A percentile compares a stretch with the other conserved stretches of the same genome.
Conservation (phyloP, 768 basidiomycete genomes). For the Mycena metata region DNA sequence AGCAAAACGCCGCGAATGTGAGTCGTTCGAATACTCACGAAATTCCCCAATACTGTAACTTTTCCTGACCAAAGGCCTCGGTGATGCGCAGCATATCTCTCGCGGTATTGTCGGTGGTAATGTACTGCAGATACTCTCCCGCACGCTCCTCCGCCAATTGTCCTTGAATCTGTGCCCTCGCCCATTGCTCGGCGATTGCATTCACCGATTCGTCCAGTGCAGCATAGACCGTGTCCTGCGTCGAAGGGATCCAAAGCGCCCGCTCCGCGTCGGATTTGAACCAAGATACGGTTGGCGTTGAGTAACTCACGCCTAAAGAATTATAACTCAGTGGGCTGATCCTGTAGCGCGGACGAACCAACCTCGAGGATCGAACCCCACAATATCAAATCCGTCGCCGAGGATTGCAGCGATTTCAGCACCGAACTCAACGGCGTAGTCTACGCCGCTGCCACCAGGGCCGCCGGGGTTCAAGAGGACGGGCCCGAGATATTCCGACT, state of each 20-base stretch:
- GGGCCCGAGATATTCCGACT: conserved; percentile 3
- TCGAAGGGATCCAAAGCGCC: conserved; percentile 2
- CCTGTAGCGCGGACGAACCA: no score
- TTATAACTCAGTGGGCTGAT: no score
- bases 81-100: conserved; percentile 54
- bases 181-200: conserved; percentile 49
- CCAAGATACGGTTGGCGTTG: background rate
- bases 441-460: no score
- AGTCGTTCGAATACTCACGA: background rate
- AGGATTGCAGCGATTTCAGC: background rate
- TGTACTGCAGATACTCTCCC: conserved; percentile 35
- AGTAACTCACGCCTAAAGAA: background rate
- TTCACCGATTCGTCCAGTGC: conserved; percentile 41
- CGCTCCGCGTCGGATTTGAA: conserved; percentile 16
- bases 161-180: conserved; percentile 47
- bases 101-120: no score
- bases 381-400: conserved; percentile 18
- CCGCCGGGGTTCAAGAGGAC: no score
- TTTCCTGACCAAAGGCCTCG: conserved; percentile 47
- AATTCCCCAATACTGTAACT: conserved; percentile 48
- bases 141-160: conserved; percentile 49
- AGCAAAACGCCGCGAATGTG: no score
- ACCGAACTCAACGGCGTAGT: background rate
- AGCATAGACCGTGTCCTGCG: background rate
- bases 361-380: conserved; percentile 24